phyloP scores from a whole-genome alignment of 228 moss, liverwort and hornwort genomes.

The Sphagnum magellanicum region DNA sequence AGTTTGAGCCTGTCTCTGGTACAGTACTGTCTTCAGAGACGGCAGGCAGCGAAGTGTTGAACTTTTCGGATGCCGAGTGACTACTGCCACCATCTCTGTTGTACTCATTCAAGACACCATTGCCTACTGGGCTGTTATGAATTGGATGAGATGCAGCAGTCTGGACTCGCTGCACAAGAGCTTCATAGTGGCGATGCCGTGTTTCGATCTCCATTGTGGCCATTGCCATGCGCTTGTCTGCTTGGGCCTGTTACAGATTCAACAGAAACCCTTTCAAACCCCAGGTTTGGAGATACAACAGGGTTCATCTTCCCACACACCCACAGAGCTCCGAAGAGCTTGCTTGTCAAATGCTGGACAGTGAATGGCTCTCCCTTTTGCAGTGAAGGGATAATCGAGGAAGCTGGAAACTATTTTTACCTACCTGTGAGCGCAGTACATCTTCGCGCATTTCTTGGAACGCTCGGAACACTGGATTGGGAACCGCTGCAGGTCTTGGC shows the following conservation, averaged over 20 bases:
- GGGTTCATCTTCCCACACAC: too few relatives aligned
- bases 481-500: slow-evolving; percentile 44
- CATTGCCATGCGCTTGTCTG: slow-evolving; percentile 33
- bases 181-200: slow-evolving; percentile 59
- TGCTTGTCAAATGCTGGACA: too few relatives aligned
- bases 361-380: too few relatives aligned
- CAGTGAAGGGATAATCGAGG: too few relatives aligned
- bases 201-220: slow-evolving; percentile 49
- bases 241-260: slow-evolving; percentile 23
- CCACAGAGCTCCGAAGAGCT: too few relatives aligned
- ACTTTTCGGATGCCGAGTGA: slow-evolving; percentile 41
- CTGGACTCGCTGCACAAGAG: slow-evolving; percentile 40
- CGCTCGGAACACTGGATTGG: slow-evolving; percentile 66
- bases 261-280: too few relatives aligned
- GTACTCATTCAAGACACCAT: slow-evolving; percentile 40
- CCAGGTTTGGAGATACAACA: too few relatives aligned
- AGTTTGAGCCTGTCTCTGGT: too few relatives aligned
- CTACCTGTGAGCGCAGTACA: slow-evolving; percentile 65
- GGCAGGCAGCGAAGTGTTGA: slow-evolving; percentile 23
- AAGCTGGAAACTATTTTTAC: too few relatives aligned
- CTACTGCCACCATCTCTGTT: slow-evolving; percentile 13
- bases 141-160: slow-evolving; percentile 27
- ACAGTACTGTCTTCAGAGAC: slow-evolving; percentile 31
- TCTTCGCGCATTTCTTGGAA: slow-evolving; percentile 76
- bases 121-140: slow-evolving; percentile 26